phyloP scores from a whole-genome alignment of 139 green algal genomes.

The Chlorella vulgaris region DNA sequence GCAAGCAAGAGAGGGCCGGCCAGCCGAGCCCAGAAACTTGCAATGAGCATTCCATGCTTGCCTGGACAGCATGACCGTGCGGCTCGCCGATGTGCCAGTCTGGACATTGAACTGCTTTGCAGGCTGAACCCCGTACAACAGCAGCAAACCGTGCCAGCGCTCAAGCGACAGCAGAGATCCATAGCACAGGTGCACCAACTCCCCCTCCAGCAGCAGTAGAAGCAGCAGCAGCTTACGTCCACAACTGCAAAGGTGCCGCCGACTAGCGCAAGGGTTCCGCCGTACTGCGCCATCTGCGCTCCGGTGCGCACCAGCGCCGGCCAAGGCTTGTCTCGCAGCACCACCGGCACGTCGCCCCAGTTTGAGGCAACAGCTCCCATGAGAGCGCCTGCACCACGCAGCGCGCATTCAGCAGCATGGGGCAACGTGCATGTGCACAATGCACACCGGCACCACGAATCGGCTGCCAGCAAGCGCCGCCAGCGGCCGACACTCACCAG shows the following conservation, averaged over 20 bases:
- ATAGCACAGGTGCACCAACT: too few species aligned
- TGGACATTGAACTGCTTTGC: too few species aligned
- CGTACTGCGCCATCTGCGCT: constrained; percentile 54
- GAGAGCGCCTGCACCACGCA: constrained; percentile 35
- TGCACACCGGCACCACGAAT: background rate
- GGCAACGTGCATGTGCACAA: background rate
- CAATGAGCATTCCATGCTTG: too few species aligned
- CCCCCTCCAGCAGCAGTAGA: too few species aligned
- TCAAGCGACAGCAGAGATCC: too few species aligned
- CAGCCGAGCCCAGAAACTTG: background rate
- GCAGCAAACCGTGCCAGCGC: too few species aligned
- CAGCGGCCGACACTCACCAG: background rate
- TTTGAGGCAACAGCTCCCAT: constrained; percentile 54
- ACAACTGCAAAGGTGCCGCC: constrained; percentile 44
- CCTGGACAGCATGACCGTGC: too few species aligned
- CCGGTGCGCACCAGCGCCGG: constrained; percentile 59
- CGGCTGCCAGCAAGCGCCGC: background rate
- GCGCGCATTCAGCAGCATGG: background rate
- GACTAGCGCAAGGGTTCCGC: constrained; percentile 49
- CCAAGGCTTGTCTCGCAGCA: constrained; percentile 58
- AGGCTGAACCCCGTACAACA: too few species aligned
- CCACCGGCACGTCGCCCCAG: constrained; percentile 54
- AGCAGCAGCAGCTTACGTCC: too few species aligned
- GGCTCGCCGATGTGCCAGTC: too few species aligned
- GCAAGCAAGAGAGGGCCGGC: too few species aligned